Evolutionary conservation across 345 rosid genomes (phyloP), one percentile per base, ranked within the genome.

Genomic region (Brassica rapa): DNA sequence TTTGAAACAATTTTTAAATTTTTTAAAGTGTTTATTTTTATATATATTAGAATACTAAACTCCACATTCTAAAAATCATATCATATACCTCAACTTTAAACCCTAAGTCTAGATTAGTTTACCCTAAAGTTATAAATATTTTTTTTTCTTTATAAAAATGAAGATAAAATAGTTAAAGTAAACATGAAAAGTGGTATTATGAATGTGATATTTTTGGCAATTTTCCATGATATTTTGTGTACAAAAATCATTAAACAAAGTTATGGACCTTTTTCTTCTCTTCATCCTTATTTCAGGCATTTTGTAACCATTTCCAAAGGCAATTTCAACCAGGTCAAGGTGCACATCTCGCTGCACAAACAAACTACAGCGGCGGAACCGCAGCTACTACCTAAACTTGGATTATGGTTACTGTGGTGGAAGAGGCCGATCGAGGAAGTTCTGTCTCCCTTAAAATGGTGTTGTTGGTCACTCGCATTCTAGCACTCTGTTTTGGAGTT

Each of bases 341-440:
- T 63, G 79, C 71, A 19, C 74, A 80, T 80, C 82, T 80, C 51
- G 82, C 71, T 62, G 82, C 79, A 39, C 82, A 80, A 74, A 9
- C 61, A 62, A 80, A 74, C 43, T 68, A 74, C 70, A 35, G 78
- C 61, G 82, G 65, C 10, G 70, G 70, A 12, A 71, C 49, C 49
- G 14, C 43, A 33, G 33, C 71, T 7, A 76, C 41, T 60, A 46
- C 35, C 11, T 70, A 61, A 80, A 63, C 70, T 56, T 51, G 53
- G 79, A 78, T 39, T 68, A 74, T 8, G 74, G 75, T 63, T 51
- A 80, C 66, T 74, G 75, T 27, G 82, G 53, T 49, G 56, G 79
- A 11, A 74, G 71, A 74, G 79, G 75, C 71, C 71, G 75, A 41
- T 71, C 66, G 19, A 62, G 82, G 5, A 46, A 46, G 15, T 46